These are phyloP conservation scores for Brachypodium distachyon DNA, from an alignment of 202 grass and related monocot genomes.

Conservation along the genomic window DNA sequence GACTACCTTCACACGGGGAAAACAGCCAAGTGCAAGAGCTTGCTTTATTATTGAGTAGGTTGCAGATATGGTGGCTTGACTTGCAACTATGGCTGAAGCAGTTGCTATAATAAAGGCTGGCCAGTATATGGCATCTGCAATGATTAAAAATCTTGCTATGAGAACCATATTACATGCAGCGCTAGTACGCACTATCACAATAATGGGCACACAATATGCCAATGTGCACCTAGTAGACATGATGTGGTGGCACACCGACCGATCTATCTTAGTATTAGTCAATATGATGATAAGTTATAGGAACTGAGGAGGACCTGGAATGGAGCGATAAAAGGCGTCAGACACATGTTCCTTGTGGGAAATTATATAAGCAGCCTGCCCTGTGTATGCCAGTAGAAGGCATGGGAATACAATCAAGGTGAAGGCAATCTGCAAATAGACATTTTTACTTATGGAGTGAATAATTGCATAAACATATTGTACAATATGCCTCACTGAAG, in stretches of 20 bases:
- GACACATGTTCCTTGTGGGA: slow-evolving; percentile 52
- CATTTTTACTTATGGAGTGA: background rate
- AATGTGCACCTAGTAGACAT: slow-evolving; percentile 21
- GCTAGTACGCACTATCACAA: background rate
- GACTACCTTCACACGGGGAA: slow-evolving; percentile 86
- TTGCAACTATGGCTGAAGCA: slow-evolving; percentile 83
- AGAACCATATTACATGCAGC: slow-evolving; percentile 8
- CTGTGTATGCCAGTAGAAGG: slow-evolving; percentile 87
- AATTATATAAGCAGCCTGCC: slow-evolving; percentile 89
- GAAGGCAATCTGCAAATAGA: slow-evolving; percentile 78
- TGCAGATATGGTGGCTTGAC: slow-evolving; percentile 96
- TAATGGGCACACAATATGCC: slow-evolving; percentile 12
- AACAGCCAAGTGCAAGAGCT: slow-evolving; percentile 84
- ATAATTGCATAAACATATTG: background rate
- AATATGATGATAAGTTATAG: slow-evolving; percentile 7
- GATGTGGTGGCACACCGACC: slow-evolving; percentile 21
- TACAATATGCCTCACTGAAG: background rate
- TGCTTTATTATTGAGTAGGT: slow-evolving; percentile 98
- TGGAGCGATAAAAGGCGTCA: slow-evolving; percentile 85
- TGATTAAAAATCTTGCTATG: slow-evolving; percentile 26
- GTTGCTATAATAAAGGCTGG: slow-evolving; percentile 86
- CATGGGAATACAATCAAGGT: slow-evolving; percentile 89
- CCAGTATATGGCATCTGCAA: slow-evolving; percentile 87
- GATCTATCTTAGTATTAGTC: slow-evolving; percentile 7
- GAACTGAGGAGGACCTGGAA: slow-evolving; percentile 61